Evolutionary conservation across 2,329 filamentous ascomycete species (phyloP), one percentile per base, ranked within the genome.

Genomic region (Chrysoporthe austroafricana): DNA sequence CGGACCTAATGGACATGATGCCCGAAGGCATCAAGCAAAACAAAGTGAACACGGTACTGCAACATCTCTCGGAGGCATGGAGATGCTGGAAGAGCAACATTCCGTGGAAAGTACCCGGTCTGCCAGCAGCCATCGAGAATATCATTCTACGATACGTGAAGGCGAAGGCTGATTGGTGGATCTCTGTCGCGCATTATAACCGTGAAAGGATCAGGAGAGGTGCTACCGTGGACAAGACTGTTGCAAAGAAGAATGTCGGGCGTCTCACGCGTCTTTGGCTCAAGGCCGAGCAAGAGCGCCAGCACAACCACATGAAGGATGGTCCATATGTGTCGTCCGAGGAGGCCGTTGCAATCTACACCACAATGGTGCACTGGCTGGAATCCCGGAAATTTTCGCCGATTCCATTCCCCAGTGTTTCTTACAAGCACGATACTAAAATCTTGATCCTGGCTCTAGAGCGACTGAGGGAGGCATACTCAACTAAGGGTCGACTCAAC

Each of bases 81-180:
- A 88, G 96, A 82, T 99, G 96, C 83, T 99, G 96, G 96, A 99
- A 99, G 90, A 97, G 94, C 81, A 99, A 99, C 76, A 99, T 99
- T 73, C 96, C 96, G 0, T 99, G 96, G 96, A 99, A 99, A 83
- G 96, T 99, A 2, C 96, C 96, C 63, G 96, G 96, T 48, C 81
- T 99, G 69, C 96, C 96, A 52, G 96, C 96, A 16, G 95, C 96
- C 0, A 98, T 99, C 71, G 96, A 99, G 81, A 99, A 98, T 76
- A 97, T 99, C 74, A 99, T 99, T 75, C 85, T 99, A 70, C 92
- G 96, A 75, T 99, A 99, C 74, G 96, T 99, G 74, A 99, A 99
- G 84, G 95, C 94, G 73, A 99, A 99, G 84, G 96, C 96, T 21
- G 96, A 99, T 78, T 99, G 96, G 96, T 99, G 96, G 96, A 95